Base-by-base conservation (phyloP, 2,329 filamentous ascomycete genomes). In the Colletotrichum paranaense region DNA sequence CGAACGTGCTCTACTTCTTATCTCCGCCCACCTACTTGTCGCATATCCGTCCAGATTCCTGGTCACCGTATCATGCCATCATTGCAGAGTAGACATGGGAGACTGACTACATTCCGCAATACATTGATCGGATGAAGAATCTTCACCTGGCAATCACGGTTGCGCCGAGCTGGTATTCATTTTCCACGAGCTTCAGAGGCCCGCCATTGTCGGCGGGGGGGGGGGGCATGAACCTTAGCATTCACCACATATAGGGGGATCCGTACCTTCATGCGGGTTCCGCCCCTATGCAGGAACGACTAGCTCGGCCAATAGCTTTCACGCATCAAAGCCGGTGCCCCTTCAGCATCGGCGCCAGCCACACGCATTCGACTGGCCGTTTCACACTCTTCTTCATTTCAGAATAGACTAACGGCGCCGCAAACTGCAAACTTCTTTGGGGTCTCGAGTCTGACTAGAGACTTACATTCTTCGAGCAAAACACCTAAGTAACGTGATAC, bases 211-310 rank as follows among this genome's bases (percentile, higher is more conserved):
- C 58, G 7, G 32, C 11, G 28, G 28, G 22, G 42, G 66, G 22
- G 63, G 60, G 30, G 30, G 30, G 30, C 9, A 32, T 32, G 30
- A 32, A 71, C 46, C 55, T 66, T 66, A 65, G 38, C 56, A 57
- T 46, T 57, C 67, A 58, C 24, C 55, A 60, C 14, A 71, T 62
- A 62, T 71, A 71, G 67, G 67, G 67, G 60, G 38, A 53, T 49
- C 42, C 42, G 42, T 49, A 49, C 35, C 59, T 60, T 71, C 55
- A 66, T 66, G 70, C 60, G 56, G 56, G 60, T 70, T 73, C 67
- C 67, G 67, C 71, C 56, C 8, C 26, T 60, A 71, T 71, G 67
- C 71, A 73, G 71, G 70, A 70, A 70, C 71, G 35, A 32, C 26
- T 30, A 60, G 56, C 67, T 62, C 42, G 49, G 60, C 67, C 70